Conservation (phyloP, 257 asterid species). For the Scutellaria minor region DNA sequence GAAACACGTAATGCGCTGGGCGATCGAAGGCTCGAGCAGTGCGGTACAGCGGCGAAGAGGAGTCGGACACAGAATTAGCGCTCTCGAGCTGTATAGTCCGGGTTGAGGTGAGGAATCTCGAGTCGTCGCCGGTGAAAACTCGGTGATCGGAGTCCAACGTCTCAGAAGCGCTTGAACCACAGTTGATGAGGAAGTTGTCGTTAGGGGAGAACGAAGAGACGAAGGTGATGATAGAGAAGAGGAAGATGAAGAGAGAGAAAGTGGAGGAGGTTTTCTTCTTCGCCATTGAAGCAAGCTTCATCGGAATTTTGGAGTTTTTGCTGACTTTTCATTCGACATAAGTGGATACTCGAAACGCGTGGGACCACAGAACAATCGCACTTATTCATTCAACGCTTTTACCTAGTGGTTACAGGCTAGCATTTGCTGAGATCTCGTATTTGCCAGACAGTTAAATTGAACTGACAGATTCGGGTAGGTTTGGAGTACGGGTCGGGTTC, state of each 20-base stretch:
- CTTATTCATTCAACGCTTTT: background rate
- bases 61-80: conserved; percentile 30
- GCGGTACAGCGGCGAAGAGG: conserved; percentile 62
- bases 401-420: background rate
- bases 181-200: conserved; percentile 71
- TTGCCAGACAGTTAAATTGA: background rate
- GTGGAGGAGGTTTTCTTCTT: conserved; percentile 24
- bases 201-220: conserved; percentile 57
- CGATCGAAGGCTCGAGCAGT: conserved; percentile 70
- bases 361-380: conserved; percentile 20
- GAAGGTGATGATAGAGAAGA: conserved; percentile 42
- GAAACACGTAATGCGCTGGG: conserved; percentile 67
- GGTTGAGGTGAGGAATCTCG: conserved; percentile 47
- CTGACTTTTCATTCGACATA: conserved; percentile 5
- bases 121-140: conserved; percentile 58
- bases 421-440: background rate
- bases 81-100: conserved; percentile 43
- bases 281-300: conserved; percentile 49
- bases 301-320: background rate
- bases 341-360: conserved; percentile 34
- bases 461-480: background rate
- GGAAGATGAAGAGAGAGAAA: conserved; percentile 38
- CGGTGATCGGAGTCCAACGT: conserved; percentile 67
- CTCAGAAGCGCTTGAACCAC: conserved; percentile 57
- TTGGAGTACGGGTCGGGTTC: no score